Conservation (phyloP, 1,284 basidiomycete species). For the Cutaneotrichosporon cutaneum region DNA sequence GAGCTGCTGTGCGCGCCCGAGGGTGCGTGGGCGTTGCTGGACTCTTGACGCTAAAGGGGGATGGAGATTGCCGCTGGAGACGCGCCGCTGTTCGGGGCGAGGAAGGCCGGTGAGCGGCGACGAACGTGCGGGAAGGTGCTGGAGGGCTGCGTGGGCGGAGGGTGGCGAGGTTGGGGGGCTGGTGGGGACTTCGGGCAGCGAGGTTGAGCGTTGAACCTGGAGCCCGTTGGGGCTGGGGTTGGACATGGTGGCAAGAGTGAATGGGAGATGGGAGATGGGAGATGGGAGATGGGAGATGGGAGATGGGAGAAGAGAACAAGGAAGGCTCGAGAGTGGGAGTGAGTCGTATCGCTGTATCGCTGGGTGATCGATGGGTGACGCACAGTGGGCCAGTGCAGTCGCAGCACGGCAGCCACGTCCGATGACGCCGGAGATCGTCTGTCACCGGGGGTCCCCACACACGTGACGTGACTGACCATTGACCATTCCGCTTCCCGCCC, state of each 20-base stretch:
- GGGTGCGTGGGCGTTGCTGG: constrained; percentile 9
- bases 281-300: neutral
- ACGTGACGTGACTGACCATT: neutral
- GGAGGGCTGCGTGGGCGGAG: neutral
- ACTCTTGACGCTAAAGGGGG: neutral
- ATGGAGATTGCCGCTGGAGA: neutral
- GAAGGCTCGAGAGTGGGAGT: neutral
- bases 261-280: neutral
- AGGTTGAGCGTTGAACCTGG: neutral
- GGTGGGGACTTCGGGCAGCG: neutral
- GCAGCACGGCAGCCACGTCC: too few relatives aligned
- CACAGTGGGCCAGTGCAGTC: neutral
- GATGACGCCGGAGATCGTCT: neutral
- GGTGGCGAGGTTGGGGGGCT: neutral
- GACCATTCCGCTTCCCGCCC: neutral
- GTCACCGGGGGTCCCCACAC: neutral
- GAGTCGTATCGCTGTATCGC: too few relatives aligned
- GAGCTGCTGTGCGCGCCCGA: constrained; percentile 44
- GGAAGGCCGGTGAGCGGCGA: constrained; percentile 12
- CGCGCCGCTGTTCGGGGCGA: neutral
- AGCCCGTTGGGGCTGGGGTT: neutral
- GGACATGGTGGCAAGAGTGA: constrained; percentile 1
- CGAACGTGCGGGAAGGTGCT: constrained; percentile 18
- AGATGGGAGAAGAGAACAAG: neutral
- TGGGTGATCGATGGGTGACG: neutral